Evolutionary conservation across 345 rosid species (phyloP).

Genomic region (Brassica cretica): DNA sequence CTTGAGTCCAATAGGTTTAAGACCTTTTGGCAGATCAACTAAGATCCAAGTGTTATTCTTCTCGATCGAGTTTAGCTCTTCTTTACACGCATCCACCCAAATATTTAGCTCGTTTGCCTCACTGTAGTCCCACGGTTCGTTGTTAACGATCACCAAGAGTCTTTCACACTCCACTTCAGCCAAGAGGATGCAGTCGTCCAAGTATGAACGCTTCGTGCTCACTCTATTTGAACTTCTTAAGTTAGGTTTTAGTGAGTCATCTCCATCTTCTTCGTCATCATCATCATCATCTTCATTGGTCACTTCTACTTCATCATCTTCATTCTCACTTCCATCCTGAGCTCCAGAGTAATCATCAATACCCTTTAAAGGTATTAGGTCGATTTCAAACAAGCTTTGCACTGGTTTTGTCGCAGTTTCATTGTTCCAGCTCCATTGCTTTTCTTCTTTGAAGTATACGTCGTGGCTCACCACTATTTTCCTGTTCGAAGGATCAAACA

Average conservation of each 20-base stretch:
- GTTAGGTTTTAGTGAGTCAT: background rate
- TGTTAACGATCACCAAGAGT: background rate
- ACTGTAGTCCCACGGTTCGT: background rate
- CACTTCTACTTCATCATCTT: too few species aligned
- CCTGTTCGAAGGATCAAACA: too few species aligned
- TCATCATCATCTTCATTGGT: too few species aligned
- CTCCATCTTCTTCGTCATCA: background rate
- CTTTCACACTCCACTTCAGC: background rate
- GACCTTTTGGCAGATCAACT: background rate
- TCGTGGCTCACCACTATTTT: too few species aligned
- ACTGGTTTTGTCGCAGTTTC: too few species aligned
- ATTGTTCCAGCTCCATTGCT: too few species aligned
- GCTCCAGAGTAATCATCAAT: too few species aligned
- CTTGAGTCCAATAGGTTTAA: background rate
- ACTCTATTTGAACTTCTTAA: background rate
- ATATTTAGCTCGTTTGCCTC: background rate
- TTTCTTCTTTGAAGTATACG: too few species aligned
- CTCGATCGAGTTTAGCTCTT: background rate
- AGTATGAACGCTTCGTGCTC: background rate
- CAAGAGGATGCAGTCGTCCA: background rate
- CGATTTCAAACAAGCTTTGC: too few species aligned
- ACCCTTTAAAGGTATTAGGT: too few species aligned
- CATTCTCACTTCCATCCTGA: too few species aligned
- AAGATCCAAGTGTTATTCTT: background rate
- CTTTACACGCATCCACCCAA: background rate